These are phyloP conservation scores for Conticribra weissflogii DNA, from an alignment of 108 stramenopile species.

Conservation along the genomic window DNA sequence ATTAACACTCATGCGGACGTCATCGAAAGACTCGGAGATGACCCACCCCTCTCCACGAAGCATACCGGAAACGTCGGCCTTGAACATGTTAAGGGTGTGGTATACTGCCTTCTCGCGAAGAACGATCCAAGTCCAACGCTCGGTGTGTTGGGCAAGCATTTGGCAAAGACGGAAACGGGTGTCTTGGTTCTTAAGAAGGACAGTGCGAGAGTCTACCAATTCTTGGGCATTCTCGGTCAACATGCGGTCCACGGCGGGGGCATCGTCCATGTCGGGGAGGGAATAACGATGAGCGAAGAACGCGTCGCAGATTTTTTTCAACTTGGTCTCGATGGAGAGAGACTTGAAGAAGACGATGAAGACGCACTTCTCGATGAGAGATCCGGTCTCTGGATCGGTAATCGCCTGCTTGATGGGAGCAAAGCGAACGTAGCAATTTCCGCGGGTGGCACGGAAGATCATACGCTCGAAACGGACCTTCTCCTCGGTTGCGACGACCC, in stretches of 20 bases:
- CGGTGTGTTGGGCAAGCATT: constrained; percentile 84
- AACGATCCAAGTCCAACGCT: constrained; percentile 92
- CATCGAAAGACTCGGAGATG: constrained; percentile 72
- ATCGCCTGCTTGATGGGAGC: constrained; percentile 93
- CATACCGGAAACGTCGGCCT: constrained; percentile 94
- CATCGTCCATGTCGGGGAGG: constrained; percentile 94
- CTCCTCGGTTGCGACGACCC: constrained; percentile 92
- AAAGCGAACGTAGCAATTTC: constrained; percentile 97
- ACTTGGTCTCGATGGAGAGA: constrained; percentile 89
- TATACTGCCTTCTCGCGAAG: constrained; percentile 94
- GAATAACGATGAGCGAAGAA: constrained; percentile 94
- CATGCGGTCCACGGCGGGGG: constrained; percentile 80
- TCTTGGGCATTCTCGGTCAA: constrained; percentile 89
- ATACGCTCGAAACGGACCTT: constrained; percentile 94
- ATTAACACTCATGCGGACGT: constrained; percentile 77
- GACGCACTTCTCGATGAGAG: constrained; percentile 87
- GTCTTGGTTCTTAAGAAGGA: constrained; percentile 96
- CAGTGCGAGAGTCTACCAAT: constrained; percentile 86
- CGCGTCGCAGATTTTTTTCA: constrained; percentile 98
- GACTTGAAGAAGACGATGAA: constrained; percentile 98
- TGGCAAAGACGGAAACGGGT: constrained; percentile 91
- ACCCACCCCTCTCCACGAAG: constrained; percentile 99
- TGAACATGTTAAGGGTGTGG: constrained; percentile 98
- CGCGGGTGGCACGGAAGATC: constrained; percentile 96
- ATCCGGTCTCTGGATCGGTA: constrained; percentile 85